A percentile compares a stretch with the other conserved stretches of the same genome.
These are phyloP conservation scores for Epichloe brachyelytri DNA, from an alignment of 2,329 filamentous ascomycete species.

Conservation along the genomic window DNA sequence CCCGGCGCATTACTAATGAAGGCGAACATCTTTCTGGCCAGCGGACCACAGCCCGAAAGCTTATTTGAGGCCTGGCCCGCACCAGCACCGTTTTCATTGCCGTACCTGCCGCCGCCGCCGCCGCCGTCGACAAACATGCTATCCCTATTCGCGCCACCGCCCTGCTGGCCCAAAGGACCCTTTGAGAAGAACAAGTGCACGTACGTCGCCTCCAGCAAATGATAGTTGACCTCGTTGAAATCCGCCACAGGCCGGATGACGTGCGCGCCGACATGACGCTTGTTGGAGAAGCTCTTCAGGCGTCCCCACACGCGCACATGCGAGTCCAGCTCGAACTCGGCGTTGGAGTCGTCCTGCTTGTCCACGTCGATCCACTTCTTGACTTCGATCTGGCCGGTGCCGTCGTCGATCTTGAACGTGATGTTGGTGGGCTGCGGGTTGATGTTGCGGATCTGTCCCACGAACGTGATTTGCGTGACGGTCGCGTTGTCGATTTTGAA, in stretches of 20 bases:
- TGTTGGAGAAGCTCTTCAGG: conserved; percentile 72
- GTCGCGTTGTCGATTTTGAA: conserved; percentile 73
- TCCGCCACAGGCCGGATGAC: conserved; percentile 69
- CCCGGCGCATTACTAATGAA: conserved; percentile 54
- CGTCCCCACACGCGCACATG: conserved; percentile 81
- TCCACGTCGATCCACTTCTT: conserved; percentile 72
- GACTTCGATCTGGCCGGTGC: conserved; percentile 82
- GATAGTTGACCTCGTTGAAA: conserved; percentile 87
- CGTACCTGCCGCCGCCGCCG: conserved; percentile 29
- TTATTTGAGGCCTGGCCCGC: conserved; percentile 26
- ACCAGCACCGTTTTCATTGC: conserved; percentile 26
- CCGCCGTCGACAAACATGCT: conserved; percentile 45
- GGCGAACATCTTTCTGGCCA: conserved; percentile 58
- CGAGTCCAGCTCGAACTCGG: conserved; percentile 54
- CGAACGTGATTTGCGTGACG: conserved; percentile 61
- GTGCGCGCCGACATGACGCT: conserved; percentile 68
- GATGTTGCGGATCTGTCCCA: conserved; percentile 83
- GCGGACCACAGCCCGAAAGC: conserved; percentile 35
- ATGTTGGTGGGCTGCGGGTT: conserved; percentile 80
- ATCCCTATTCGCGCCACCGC: conserved; percentile 21
- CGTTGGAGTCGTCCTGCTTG: conserved; percentile 32
- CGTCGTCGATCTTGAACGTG: conserved; percentile 89
- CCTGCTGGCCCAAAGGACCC: conserved; percentile 41
- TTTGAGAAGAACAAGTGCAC: conserved; percentile 76
- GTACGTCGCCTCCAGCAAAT: conserved; percentile 78